These are phyloP conservation scores for Hypoxylon sp. DNA, from an alignment of 2,329 filamentous ascomycete species.

Conservation along the genomic window DNA sequence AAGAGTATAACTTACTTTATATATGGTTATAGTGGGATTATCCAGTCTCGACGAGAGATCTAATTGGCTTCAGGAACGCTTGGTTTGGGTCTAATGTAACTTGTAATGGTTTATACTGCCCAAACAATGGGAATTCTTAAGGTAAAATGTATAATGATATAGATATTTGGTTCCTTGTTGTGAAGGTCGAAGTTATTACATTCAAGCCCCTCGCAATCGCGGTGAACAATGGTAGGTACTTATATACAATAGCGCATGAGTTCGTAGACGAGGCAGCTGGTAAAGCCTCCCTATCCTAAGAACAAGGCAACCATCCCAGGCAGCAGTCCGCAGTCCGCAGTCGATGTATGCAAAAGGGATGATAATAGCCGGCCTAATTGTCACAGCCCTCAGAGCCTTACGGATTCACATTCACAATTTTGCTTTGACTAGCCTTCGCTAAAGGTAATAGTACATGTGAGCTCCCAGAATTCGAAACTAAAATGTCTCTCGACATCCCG, in stretches of 20 bases:
- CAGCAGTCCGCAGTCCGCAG: constrained; percentile 1
- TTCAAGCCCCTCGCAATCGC: background rate
- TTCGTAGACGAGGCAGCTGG: constrained; percentile 19
- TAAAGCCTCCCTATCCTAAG: background rate
- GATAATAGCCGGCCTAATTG: background rate
- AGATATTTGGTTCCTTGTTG: background rate
- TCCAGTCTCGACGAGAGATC: background rate
- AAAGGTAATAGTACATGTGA: background rate
- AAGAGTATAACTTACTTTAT: background rate
- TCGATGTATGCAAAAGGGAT: background rate
- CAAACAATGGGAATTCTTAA: background rate
- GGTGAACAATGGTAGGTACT: background rate
- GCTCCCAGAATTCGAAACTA: background rate
- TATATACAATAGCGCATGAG: constrained; percentile 1
- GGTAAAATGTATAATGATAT: background rate
- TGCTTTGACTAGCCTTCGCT: background rate
- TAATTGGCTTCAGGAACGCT: background rate
- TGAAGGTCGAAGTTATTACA: background rate
- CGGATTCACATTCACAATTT: background rate
- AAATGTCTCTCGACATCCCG: background rate
- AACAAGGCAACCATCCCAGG: constrained; percentile 21
- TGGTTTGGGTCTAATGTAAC: background rate
- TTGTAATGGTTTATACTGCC: background rate
- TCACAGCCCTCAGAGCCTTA: constrained; percentile 14
- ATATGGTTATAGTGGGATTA: background rate